phyloP scores from a whole-genome alignment of 2,329 filamentous ascomycete genomes.

The Colletotrichum sp. region DNA sequence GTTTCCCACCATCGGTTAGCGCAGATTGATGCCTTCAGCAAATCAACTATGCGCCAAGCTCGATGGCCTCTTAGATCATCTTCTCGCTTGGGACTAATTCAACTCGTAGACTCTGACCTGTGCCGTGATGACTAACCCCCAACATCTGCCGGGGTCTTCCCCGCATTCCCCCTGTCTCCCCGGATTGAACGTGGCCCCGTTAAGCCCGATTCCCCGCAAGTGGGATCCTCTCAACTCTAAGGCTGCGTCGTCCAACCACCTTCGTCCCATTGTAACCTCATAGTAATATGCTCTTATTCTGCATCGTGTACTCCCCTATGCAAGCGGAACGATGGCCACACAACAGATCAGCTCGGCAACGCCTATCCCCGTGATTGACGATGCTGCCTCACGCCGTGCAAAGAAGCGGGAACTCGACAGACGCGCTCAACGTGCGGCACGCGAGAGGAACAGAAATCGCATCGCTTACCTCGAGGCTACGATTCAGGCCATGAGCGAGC shows the following conservation, averaged over 20 bases:
- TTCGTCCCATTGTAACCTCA: not conserved
- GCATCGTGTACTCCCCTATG: not conserved
- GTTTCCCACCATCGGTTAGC: not conserved
- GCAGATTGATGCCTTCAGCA: not conserved
- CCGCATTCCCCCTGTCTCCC: not conserved
- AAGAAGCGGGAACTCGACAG: conserved; percentile 35
- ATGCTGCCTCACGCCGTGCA: not conserved
- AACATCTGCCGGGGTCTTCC: not conserved
- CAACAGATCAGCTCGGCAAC: not conserved
- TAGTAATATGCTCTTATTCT: not conserved
- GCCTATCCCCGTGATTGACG: not conserved
- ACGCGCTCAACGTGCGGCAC: conserved; percentile 28
- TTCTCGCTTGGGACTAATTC: not conserved
- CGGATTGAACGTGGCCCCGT: not conserved
- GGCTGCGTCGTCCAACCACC: not conserved
- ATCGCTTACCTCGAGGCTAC: conserved; percentile 31
- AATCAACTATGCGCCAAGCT: not conserved
- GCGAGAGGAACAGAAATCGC: conserved; percentile 30
- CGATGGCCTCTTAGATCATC: not conserved
- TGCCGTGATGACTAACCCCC: not conserved
- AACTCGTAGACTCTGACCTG: not conserved
- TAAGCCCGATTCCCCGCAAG: not conserved
- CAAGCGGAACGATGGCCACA: not conserved
- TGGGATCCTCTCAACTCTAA: not conserved
- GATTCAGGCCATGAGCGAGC: conserved; percentile 24